Evolutionary conservation across 768 basidiomycete species (phyloP).

Genomic region (Ramaria rubella): DNA sequence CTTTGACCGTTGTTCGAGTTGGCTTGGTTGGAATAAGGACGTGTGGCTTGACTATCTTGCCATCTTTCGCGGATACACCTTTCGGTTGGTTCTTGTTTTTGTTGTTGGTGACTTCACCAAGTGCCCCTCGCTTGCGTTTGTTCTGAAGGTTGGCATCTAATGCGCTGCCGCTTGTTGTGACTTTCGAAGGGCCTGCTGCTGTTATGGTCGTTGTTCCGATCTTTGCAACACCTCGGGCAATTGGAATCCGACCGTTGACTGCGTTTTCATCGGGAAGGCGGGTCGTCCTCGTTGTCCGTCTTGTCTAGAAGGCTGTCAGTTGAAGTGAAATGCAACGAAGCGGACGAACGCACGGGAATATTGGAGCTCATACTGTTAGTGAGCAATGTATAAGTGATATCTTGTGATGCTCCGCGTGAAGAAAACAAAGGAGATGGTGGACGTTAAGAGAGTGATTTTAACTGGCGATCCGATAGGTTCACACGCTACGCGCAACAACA

Average conservation of each 20-base stretch:
- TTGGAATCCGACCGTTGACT: constrained; percentile 45
- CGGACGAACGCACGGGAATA: constrained; percentile 35
- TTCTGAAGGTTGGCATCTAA: constrained; percentile 42
- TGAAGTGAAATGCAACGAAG: neutral
- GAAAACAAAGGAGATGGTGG: neutral
- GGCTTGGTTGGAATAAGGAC: constrained; percentile 1
- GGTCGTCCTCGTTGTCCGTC: constrained; percentile 51
- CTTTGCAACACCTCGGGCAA: constrained; percentile 35
- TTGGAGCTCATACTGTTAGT: constrained; percentile 23
- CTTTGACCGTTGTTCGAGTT: constrained; percentile 13
- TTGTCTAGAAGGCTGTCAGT: constrained; percentile 36
- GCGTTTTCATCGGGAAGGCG: constrained; percentile 63
- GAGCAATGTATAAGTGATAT: neutral
- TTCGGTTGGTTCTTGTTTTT: constrained; percentile 13
- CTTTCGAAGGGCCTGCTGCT: constrained; percentile 31
- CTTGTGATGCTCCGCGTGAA: neutral
- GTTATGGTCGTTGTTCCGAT: constrained; percentile 47
- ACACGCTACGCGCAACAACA: constrained; percentile 6
- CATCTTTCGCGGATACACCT: neutral
- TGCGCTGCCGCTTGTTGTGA: constrained; percentile 37
- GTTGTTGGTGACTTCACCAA: constrained; percentile 58
- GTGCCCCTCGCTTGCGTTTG: constrained; percentile 71
- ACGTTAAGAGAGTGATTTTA: neutral
- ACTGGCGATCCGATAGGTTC: neutral
- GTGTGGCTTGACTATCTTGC: constrained; percentile 31